Percentiles rank a stretch among this genome's conserved stretches.
Evolutionary conservation across 805 yeast genomes (phyloP).

Genomic region (Saturnispora quitensis): DNA sequence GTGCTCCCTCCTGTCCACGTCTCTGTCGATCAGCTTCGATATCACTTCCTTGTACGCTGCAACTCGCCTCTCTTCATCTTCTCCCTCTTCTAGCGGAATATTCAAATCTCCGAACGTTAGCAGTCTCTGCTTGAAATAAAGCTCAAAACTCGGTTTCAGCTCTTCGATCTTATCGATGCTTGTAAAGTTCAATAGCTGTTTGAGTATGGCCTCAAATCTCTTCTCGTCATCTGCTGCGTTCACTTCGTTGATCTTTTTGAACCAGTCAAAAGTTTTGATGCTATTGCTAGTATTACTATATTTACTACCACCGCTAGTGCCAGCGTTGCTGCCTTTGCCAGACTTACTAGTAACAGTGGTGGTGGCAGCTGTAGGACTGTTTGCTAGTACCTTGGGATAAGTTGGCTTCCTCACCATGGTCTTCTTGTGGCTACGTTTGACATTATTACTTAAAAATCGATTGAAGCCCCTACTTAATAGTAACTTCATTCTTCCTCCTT

Average conservation of each 20-base stretch:
- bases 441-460: neutral
- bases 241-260: neutral
- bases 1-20: neutral
- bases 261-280: slow-evolving; percentile 1
- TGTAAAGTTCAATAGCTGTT: slow-evolving; percentile 13
- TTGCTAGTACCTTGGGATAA: neutral
- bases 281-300: neutral
- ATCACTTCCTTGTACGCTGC: slow-evolving; percentile 1
- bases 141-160: slow-evolving; percentile 15
- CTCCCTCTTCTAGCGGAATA: slow-evolving; percentile 5
- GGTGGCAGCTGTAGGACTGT: neutral
- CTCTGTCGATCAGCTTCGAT: neutral
- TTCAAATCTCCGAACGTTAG: slow-evolving; percentile 17
- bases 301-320: neutral
- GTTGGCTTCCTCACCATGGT: neutral
- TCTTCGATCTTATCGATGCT: slow-evolving; percentile 11
- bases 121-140: slow-evolving; percentile 11
- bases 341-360: neutral
- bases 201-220: slow-evolving; percentile 11
- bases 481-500: neutral
- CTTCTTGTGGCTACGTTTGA: neutral
- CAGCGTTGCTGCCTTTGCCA: neutral
- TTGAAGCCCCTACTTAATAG: neutral
- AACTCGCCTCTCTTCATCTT: neutral
- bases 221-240: neutral